Base-by-base conservation (phyloP, 179 eudicot species). In the Spinacia oleracea region DNA sequence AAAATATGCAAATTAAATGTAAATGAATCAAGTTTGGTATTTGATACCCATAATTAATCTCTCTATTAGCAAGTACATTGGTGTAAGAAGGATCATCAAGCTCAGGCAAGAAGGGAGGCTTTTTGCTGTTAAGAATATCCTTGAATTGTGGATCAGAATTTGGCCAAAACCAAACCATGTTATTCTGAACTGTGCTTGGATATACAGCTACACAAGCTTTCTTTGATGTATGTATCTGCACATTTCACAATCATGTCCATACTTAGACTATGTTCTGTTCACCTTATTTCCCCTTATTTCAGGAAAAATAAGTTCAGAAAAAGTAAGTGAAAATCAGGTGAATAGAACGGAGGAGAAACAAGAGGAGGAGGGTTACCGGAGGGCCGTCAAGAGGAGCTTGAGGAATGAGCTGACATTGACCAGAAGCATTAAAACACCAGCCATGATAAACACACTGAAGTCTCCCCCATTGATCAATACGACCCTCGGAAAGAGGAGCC, bases 311-410 rank as follows among this genome's bases (percentile, higher is more conserved):
- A n/a, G n/a, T n/a, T n/a, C n/a, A n/a, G n/a, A n/a, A n/a, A n/a
- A n/a, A n/a, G n/a, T n/a, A n/a, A n/a, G n/a, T n/a, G n/a, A n/a
- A n/a, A n/a, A n/a, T n/a, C n/a, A n/a, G n/a, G n/a, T n/a, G n/a
- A n/a, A n/a, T n/a, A n/a, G n/a, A n/a, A n/a, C n/a, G n/a, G n/a
- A n/a, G n/a, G n/a, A n/a, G n/a, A n/a, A n/a, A n/a, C n/a, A n/a
- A n/a, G n/a, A n/a, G n/a, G n/a, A n/a, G 1, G 32, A 9, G 86
- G 1, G 90, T 92, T 82, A 94, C 98, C 82, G 88, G 92, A 74
- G 98, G 92, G 73, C 91, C 96, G 38, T 90, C 92, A n/a, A n/a
- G n/a, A n/a, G n/a, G n/a, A n/a, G 95, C 92, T 77, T 91, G 96
- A 59, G 98, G 98, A 29, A 94, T 92, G 71, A 92, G 78, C 34